Conservation (phyloP, 2,329 filamentous ascomycete genomes). For the Cadophora malorum region DNA sequence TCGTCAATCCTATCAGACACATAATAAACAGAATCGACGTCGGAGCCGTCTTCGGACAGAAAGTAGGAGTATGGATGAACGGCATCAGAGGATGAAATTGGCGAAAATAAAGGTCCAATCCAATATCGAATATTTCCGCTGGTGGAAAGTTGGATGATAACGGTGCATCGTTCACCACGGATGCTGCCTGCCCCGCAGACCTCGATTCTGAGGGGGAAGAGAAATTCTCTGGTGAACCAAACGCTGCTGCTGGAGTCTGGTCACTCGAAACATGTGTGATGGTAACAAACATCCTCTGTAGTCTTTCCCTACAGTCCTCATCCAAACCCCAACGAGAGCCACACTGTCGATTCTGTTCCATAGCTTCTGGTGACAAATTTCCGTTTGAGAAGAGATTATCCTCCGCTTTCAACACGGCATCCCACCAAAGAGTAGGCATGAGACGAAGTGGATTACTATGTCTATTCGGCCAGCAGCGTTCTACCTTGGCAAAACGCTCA, state of each 20-base stretch:
- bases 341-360: conserved; percentile 39
- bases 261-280: conserved; percentile 34
- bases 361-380: conserved; percentile 35
- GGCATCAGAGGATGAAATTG: conserved; percentile 59
- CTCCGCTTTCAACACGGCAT: conserved; percentile 46
- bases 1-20: conserved; percentile 59
- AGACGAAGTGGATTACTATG: conserved; percentile 48
- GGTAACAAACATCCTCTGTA: conserved; percentile 47
- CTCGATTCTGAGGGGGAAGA: conserved; percentile 40
- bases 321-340: conserved; percentile 48
- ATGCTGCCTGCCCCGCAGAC: conserved; percentile 39
- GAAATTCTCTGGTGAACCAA: conserved; percentile 30
- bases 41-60: conserved; percentile 55
- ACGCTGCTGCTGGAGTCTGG: conserved; percentile 31
- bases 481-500: conserved; percentile 51
- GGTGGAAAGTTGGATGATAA: conserved; percentile 51
- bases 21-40: conserved; percentile 56
- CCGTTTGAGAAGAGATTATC: conserved; percentile 50
- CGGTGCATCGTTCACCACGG: conserved; percentile 38
- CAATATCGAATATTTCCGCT: conserved; percentile 59
- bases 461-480: conserved; percentile 51
- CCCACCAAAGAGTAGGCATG: conserved; percentile 51
- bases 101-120: conserved; percentile 59
- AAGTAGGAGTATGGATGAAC: conserved; percentile 60
- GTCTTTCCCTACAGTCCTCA: conserved; percentile 49